These are phyloP conservation scores for Diaporthe sp. DNA, from an alignment of 2,329 filamentous ascomycete species.

Conservation along the genomic window DNA sequence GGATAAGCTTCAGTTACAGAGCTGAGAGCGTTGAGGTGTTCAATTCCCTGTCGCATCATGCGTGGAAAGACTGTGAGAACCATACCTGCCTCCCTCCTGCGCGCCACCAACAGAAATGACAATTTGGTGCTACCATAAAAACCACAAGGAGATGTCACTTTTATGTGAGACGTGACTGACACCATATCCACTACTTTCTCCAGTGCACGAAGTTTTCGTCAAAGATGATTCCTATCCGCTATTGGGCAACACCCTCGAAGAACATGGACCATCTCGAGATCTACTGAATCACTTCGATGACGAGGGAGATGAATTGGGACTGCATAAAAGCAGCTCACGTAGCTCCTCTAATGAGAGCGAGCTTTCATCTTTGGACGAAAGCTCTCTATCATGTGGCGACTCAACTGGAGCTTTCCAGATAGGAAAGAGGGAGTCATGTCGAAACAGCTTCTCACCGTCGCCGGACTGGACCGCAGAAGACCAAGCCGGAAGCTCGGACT, in stretches of 20 bases:
- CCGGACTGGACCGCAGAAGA: neutral
- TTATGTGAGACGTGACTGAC: no score
- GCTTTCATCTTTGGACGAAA: neutral
- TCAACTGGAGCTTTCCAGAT: neutral
- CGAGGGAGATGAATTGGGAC: neutral
- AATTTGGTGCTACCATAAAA: no score
- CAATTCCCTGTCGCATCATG: neutral
- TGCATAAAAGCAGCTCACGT: neutral
- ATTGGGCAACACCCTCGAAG: neutral
- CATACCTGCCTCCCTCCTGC: neutral
- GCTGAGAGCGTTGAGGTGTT: neutral
- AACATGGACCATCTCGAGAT: neutral
- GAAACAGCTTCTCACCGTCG: neutral
- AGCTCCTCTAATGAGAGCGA: neutral
- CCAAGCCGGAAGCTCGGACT: neutral
- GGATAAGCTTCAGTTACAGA: neutral
- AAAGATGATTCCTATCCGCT: neutral
- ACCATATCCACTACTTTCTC: neutral
- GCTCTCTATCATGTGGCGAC: neutral
- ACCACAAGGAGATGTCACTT: no score
- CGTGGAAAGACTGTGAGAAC: conserved; percentile 7
- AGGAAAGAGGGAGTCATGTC: neutral
- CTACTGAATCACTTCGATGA: neutral
- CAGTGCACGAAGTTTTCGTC: neutral
- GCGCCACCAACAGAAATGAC: neutral